These are phyloP conservation scores for Globisporangium paroecandrum DNA, from an alignment of 352 stramenopile species.

Conservation along the genomic window DNA sequence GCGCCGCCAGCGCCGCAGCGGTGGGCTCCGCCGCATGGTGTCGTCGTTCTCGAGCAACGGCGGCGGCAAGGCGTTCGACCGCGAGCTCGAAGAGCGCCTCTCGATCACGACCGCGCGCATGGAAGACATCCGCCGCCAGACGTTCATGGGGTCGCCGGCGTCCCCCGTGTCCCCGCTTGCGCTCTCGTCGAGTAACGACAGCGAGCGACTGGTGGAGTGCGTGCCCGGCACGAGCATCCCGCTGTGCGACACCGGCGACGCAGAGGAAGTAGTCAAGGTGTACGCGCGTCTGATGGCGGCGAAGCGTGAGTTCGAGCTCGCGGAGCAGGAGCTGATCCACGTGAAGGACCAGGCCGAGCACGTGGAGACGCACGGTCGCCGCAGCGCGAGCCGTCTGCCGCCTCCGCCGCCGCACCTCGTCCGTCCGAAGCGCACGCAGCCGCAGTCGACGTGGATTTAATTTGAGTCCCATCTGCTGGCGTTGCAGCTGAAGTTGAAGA, in stretches of 20 bases:
- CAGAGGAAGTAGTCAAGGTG: slow-evolving; percentile 21
- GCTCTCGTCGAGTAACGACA: slow-evolving; percentile 14
- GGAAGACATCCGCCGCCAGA: slow-evolving; percentile 18
- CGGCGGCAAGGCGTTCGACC: slow-evolving; percentile 14
- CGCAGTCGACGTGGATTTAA: slow-evolving; percentile 16
- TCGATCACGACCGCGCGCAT: slow-evolving; percentile 19
- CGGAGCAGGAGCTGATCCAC: slow-evolving; percentile 20
- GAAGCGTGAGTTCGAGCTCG: slow-evolving; percentile 20
- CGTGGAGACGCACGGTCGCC: slow-evolving; percentile 13
- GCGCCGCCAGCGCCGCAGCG: neutral
- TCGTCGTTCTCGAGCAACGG: slow-evolving; percentile 14
- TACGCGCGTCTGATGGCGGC: slow-evolving; percentile 19
- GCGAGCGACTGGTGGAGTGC: slow-evolving; percentile 9
- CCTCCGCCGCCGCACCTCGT: slow-evolving; percentile 8
- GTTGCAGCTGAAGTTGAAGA: neutral
- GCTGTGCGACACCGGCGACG: slow-evolving; percentile 16
- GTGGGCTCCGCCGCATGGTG: slow-evolving; percentile 6
- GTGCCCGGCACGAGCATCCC: slow-evolving; percentile 17
- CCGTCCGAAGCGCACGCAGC: slow-evolving; percentile 9
- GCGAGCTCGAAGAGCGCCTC: slow-evolving; percentile 17
- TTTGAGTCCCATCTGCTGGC: neutral
- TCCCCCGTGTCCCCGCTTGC: slow-evolving; percentile 10
- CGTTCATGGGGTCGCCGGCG: slow-evolving; percentile 14
- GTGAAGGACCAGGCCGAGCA: slow-evolving; percentile 17
- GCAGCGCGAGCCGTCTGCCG: slow-evolving; percentile 15